Base-by-base conservation (phyloP, 345 rosid genomes). In the Rubroshorea leprosula region DNA sequence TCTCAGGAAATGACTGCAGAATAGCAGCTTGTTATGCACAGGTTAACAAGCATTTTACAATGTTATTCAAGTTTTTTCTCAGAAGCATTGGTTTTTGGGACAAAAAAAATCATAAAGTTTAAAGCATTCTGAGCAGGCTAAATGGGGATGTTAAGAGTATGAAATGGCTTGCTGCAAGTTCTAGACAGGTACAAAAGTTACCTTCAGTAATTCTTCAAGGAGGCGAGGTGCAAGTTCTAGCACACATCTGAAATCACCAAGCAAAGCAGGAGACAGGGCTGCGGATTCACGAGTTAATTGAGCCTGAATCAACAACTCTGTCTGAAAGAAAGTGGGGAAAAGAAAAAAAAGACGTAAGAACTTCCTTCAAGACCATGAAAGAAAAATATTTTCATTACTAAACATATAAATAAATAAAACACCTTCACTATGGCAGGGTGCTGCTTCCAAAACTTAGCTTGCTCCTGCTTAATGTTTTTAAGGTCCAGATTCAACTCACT, bases 361-460 rank as follows among this genome's bases (percentile, higher is more conserved):
- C 50, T n/a, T 51, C 51, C 51, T 44, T n/a, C 35, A 58, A 53
- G 53, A 18, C 12, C 12, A 35, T 35, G 9, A 23, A 25, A 58
- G 2, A 61, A 58, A 10, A 65, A 63, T 10, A 41, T 44, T 13
- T 17, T 8, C 22, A 57, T 13, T 26, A 50, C 43, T 62, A 46
- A 31, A 65, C 41, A 35, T 35, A 35, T 35, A 35, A 1, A 35
- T 13, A n/a, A 47, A 66, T 2, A 58, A 56, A 58, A 46, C 72
- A 93, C 97, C 96, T 93, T 93, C 61, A 87, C 99, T 57, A 93
- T 48, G n/a, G 99, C 89, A 18, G 99, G 99, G 74, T 93, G 95
- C 79, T 89, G 96, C 80, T 89, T 93, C 97, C 89, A 89, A 74
- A 89, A 93, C 76, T 89, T 93, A 62, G 97, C 97, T 75, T 93